Evolutionary conservation across 192 early-diverging fungal genomes (phyloP).

Genomic region (Obelidium mucronatum): DNA sequence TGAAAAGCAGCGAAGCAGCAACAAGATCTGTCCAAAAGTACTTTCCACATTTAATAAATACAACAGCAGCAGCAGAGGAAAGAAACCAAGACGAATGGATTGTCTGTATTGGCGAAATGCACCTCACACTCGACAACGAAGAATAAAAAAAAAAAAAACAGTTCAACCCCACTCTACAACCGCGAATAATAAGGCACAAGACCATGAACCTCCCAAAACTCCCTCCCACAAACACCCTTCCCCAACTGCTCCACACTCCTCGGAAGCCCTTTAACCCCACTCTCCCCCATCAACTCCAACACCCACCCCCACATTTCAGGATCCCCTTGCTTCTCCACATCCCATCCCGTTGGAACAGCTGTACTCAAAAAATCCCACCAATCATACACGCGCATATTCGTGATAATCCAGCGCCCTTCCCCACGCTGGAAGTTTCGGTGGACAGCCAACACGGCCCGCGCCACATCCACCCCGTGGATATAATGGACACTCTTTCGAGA

Average conservation of each 20-base stretch:
- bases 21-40: background rate
- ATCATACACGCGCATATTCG: constrained; percentile 63
- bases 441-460: constrained; percentile 58
- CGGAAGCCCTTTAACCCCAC: constrained; percentile 45
- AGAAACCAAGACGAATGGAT: constrained; percentile 10
- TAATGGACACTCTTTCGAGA: constrained; percentile 36
- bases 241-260: constrained; percentile 31
- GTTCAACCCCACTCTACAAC: background rate
- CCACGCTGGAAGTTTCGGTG: constrained; percentile 15
- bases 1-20: constrained; percentile 5
- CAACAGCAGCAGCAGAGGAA: background rate
- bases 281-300: constrained; percentile 41
- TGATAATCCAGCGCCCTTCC: constrained; percentile 60
- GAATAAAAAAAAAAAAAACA: background rate
- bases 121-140: background rate
- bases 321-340: constrained; percentile 12
- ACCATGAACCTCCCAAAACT: constrained; percentile 53
- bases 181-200: constrained; percentile 31
- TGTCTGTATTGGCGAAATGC: constrained; percentile 27
- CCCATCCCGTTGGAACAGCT: constrained; percentile 24
- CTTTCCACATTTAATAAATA: constrained; percentile 8
- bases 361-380: constrained; percentile 59
- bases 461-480: constrained; percentile 69
- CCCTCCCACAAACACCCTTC: constrained; percentile 47
- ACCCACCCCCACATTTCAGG: constrained; percentile 44